Evolutionary conservation across 805 yeast species (phyloP).

Genomic region (Lipomyces starkeyi): DNA sequence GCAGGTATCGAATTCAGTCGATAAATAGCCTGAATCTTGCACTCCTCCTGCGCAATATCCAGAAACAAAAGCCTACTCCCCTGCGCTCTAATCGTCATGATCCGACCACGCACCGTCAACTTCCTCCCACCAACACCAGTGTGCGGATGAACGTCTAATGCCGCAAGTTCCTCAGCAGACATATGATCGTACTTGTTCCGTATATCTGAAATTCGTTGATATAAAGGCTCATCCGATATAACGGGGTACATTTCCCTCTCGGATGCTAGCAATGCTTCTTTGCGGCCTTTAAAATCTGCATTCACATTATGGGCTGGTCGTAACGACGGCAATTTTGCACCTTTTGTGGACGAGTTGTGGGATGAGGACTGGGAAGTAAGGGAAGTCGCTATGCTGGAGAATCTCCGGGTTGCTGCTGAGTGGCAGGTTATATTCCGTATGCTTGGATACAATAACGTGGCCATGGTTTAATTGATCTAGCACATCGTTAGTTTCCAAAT

Average conservation of each 20-base stretch:
- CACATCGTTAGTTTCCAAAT: not conserved
- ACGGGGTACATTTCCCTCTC: conserved; percentile 26
- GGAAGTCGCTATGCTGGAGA: not conserved
- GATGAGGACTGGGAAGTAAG: not conserved
- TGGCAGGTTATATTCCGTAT: not conserved
- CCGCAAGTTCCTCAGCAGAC: conserved; percentile 18
- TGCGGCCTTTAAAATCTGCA: conserved; percentile 28
- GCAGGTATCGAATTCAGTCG: conserved; percentile 53
- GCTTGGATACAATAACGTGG: not conserved
- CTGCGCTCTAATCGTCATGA: conserved; percentile 62
- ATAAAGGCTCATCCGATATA: conserved; percentile 5
- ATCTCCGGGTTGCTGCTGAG: not conserved
- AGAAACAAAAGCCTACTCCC: conserved; percentile 74
- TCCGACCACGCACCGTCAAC: conserved; percentile 59
- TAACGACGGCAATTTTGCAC: not conserved
- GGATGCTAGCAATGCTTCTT: conserved; percentile 16
- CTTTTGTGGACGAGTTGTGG: not conserved
- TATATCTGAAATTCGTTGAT: conserved; percentile 14
- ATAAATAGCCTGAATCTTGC: conserved; percentile 66
- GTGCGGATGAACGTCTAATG: not conserved
- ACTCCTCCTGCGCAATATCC: conserved; percentile 68
- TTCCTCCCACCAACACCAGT: not conserved
- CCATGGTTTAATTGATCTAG: not conserved
- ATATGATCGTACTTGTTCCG: conserved; percentile 14
- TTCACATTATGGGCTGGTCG: conserved; percentile 4